Conservation (phyloP, 768 basidiomycete species). For the Cytidiella melzeri region DNA sequence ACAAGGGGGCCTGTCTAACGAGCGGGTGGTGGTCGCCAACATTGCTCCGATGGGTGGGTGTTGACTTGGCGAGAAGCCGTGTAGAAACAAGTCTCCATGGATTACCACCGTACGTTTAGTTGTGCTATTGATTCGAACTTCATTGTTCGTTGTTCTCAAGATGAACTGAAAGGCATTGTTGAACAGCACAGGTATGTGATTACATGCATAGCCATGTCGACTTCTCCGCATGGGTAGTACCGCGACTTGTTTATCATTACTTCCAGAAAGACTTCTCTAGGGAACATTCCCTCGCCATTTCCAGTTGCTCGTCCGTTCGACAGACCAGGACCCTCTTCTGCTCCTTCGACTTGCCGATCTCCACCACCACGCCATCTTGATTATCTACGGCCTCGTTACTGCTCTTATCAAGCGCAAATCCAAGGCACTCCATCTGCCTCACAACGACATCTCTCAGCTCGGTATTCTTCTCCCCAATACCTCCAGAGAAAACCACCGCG, state of each 20-base stretch:
- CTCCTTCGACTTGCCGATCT: slow-evolving; percentile 33
- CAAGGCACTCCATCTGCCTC: slow-evolving; percentile 50
- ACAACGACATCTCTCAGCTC: slow-evolving; percentile 57
- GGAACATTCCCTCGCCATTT: slow-evolving; percentile 14
- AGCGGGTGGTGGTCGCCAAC: neutral
- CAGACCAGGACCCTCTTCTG: slow-evolving; percentile 16
- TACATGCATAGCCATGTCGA: too few species aligned
- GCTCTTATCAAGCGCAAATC: slow-evolving; percentile 45
- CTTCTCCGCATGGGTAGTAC: neutral
- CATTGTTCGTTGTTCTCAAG: too few species aligned
- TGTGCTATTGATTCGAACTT: too few species aligned
- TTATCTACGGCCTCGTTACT: slow-evolving; percentile 39
- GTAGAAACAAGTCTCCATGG: too few species aligned
- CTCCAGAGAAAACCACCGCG: slow-evolving; percentile 81
- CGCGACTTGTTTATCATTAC: neutral
- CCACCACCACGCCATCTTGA: slow-evolving; percentile 36
- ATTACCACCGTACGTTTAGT: too few species aligned
- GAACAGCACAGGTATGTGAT: too few species aligned
- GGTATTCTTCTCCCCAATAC: slow-evolving; percentile 74
- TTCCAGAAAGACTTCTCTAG: slow-evolving; percentile 12
- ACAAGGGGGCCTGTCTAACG: neutral
- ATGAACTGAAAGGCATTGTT: too few species aligned
- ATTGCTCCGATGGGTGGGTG: neutral
- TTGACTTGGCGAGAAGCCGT: too few species aligned
- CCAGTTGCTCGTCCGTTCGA: slow-evolving; percentile 15